Conservation (phyloP, 345 rosid genomes). For the Atalantia buxifolia region DNA sequence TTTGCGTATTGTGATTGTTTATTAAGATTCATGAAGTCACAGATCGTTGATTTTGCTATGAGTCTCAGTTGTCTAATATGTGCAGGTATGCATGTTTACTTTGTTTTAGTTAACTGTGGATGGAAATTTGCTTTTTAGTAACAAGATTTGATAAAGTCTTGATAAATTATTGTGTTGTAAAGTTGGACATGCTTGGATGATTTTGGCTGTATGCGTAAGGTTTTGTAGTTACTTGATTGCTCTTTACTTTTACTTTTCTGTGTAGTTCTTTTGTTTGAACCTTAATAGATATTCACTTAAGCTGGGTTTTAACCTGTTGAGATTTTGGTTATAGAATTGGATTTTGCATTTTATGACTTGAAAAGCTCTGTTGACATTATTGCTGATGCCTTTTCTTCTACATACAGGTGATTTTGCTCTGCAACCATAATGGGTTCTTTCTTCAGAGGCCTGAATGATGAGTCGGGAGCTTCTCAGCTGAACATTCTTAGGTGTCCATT, state of each 20-base stretch:
- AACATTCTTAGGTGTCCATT: slow-evolving; percentile 81
- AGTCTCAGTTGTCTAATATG: background rate
- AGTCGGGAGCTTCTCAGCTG: slow-evolving; percentile 40
- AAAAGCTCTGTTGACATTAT: background rate
- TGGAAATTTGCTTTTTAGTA: background rate
- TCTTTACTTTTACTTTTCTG: background rate
- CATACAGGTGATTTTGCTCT: slow-evolving; percentile 30
- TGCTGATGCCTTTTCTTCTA: background rate
- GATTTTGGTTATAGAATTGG: background rate
- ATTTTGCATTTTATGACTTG: background rate
- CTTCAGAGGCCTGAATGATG: slow-evolving; percentile 53
- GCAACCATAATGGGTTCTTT: slow-evolving; percentile 48
- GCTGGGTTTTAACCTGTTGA: background rate
- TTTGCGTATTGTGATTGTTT: background rate
- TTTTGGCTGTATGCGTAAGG: background rate
- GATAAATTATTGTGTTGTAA: background rate
- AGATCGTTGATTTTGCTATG: background rate
- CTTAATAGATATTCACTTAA: background rate
- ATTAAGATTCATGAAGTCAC: background rate
- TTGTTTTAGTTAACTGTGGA: background rate
- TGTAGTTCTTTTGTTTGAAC: background rate
- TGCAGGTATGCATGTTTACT: background rate
- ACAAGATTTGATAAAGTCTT: background rate
- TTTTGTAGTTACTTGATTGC: background rate
- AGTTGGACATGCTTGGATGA: background rate